phyloP scores from a whole-genome alignment of 2,329 filamentous ascomycete species.

The Claviceps purpurea region DNA sequence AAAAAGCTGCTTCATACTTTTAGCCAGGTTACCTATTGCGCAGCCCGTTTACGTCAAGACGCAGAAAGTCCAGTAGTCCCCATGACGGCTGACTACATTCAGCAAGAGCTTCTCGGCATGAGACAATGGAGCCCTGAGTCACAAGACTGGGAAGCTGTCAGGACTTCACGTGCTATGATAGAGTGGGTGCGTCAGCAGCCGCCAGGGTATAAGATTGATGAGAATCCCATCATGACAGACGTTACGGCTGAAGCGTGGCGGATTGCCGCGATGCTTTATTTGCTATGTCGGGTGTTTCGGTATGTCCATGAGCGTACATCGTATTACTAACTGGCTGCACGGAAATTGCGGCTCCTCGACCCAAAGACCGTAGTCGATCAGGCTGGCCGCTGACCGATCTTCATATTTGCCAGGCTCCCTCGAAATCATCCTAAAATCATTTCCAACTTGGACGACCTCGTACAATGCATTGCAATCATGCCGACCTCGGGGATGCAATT shows the following conservation, averaged over 20 bases:
- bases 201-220: slow-evolving; percentile 13
- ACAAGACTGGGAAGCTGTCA: slow-evolving; percentile 11
- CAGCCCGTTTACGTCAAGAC: slow-evolving; percentile 21
- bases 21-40: slow-evolving; percentile 24
- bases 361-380: background rate
- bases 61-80: slow-evolving; percentile 18
- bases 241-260: slow-evolving; percentile 29
- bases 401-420: slow-evolving; percentile 17
- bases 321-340: background rate
- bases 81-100: slow-evolving; percentile 16
- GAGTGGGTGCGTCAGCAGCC: slow-evolving; percentile 17
- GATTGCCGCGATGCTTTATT: slow-evolving; percentile 24
- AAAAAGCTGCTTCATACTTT: slow-evolving; percentile 24
- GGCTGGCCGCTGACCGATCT: background rate
- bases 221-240: slow-evolving; percentile 23
- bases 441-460: slow-evolving; percentile 18
- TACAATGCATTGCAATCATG: slow-evolving; percentile 25
- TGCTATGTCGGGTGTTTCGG: slow-evolving; percentile 25
- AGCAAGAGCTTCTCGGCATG: slow-evolving; percentile 17
- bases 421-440: slow-evolving; percentile 23
- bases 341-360: slow-evolving; percentile 1
- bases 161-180: slow-evolving; percentile 10
- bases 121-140: slow-evolving; percentile 23
- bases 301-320: slow-evolving; percentile 8
- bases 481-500: slow-evolving; percentile 27